Evolutionary conservation across 176 grass and related monocot species (phyloP).

Genomic region (Eleusine indica): DNA sequence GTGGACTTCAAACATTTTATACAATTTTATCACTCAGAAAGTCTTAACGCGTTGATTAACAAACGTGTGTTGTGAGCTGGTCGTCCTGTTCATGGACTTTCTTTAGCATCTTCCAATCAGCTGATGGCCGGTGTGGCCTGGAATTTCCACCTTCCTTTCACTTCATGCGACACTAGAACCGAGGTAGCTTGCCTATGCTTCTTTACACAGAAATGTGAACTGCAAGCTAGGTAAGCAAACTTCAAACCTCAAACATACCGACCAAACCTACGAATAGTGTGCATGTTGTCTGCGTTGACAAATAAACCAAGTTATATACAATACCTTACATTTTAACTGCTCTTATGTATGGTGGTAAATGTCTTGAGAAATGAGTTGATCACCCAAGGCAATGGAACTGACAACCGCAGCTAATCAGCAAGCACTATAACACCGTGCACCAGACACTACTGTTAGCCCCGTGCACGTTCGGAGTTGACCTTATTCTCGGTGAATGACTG

Average conservation of each 20-base stretch:
- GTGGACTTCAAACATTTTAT: too few relatives aligned
- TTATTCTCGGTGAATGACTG: background rate
- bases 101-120: background rate
- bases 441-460: background rate
- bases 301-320: background rate
- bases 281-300: background rate
- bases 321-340: too few relatives aligned
- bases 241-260: background rate
- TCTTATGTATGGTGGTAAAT: too few relatives aligned
- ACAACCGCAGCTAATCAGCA: too few relatives aligned
- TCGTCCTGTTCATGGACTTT: background rate
- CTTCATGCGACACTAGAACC: background rate
- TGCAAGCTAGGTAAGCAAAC: background rate
- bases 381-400: too few relatives aligned
- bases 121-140: background rate
- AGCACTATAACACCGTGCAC: too few relatives aligned
- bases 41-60: background rate
- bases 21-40: background rate
- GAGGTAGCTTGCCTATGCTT: background rate
- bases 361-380: too few relatives aligned
- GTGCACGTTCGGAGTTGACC: slow-evolving; percentile 36
- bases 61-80: too few relatives aligned
- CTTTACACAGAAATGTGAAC: slow-evolving; percentile 7
- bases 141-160: background rate
- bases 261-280: background rate